Conservation (phyloP, 257 asterid genomes). For the Plectranthus barbatus region DNA sequence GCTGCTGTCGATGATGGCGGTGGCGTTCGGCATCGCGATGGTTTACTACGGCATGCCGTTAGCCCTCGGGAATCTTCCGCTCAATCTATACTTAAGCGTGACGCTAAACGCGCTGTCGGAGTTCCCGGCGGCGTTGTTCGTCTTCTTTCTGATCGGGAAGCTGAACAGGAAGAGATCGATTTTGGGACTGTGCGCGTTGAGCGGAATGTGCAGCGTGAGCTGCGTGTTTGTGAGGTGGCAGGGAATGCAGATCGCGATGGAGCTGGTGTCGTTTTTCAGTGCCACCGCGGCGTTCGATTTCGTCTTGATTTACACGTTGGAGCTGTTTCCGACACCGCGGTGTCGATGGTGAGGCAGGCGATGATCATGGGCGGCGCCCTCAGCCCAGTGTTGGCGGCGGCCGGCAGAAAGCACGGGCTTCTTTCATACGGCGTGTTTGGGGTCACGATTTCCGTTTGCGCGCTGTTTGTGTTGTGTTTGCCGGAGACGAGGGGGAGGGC, state of each 20-base stretch:
- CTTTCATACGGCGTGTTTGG: conserved; percentile 58
- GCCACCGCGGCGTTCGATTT: conserved; percentile 46
- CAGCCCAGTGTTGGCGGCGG: conserved; percentile 47
- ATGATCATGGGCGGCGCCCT: conserved; percentile 46
- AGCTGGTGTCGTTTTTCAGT: conserved; percentile 44
- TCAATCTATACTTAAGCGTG: conserved; percentile 49
- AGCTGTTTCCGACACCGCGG: conserved; percentile 64
- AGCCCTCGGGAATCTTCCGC: conserved; percentile 37
- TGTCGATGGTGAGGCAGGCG: conserved; percentile 67
- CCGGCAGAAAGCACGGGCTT: conserved; percentile 33
- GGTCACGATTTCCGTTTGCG: conserved; percentile 23
- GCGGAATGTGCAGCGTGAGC: conserved; percentile 44
- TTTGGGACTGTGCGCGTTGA: conserved; percentile 24
- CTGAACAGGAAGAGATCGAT: conserved; percentile 30
- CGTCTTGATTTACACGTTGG: conserved; percentile 43
- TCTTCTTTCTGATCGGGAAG: conserved; percentile 30
- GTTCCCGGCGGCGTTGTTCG: conserved; percentile 43
- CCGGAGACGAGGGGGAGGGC: conserved; percentile 58
- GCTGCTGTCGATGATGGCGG: conserved; percentile 32
- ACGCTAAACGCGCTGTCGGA: conserved; percentile 51
- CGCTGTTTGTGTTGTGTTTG: conserved; percentile 33
- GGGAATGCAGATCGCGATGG: conserved; percentile 34
- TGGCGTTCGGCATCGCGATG: conserved; percentile 50
- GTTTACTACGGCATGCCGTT: conserved; percentile 77
- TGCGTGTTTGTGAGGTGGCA: conserved; percentile 27